Conservation (phyloP, 768 basidiomycete genomes). For the Tremella fuciformis region DNA sequence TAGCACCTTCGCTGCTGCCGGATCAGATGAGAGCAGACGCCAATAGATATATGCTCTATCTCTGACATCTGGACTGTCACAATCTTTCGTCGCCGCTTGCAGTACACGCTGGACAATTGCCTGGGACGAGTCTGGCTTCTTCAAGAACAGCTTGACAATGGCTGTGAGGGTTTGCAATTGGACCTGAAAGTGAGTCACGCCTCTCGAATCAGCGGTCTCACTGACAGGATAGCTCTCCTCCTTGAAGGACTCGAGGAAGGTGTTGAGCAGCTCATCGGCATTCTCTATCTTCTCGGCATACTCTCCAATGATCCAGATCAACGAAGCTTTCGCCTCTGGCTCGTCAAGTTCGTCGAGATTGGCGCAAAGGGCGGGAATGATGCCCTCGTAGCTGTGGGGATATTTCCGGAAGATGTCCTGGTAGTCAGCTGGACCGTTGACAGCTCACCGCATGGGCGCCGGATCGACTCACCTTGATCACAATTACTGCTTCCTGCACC, state of each 20-base stretch:
- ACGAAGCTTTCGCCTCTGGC: conserved; percentile 93
- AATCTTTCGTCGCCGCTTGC: conserved; percentile 92
- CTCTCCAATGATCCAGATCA: conserved; percentile 99
- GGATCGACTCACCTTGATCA: conserved; percentile 78
- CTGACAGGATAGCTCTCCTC: conserved; percentile 88
- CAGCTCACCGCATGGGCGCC: neutral
- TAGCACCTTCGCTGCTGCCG: conserved; percentile 84
- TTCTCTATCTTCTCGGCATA: conserved; percentile 98
- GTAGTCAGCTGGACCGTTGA: neutral
- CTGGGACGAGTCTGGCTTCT: conserved; percentile 90
- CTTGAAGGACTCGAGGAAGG: conserved; percentile 86
- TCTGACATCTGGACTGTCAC: conserved; percentile 92
- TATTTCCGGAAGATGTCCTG: conserved; percentile 99
- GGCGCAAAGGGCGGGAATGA: conserved; percentile 89
- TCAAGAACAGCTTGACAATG: conserved; percentile 93
- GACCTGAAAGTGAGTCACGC: conserved; percentile 54
- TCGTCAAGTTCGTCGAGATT: conserved; percentile 96
- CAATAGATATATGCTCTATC: conserved; percentile 98
- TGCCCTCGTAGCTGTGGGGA: conserved; percentile 91
- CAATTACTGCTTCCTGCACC: conserved; percentile 95
- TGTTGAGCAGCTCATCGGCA: conserved; percentile 82
- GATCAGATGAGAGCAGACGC: conserved; percentile 90
- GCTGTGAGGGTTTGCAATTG: conserved; percentile 70
- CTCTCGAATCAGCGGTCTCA: neutral
- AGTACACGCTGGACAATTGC: conserved; percentile 86